Percentiles rank a stretch among this genome's conserved stretches.
phyloP scores from a whole-genome alignment of 805 yeast species.

The Nakazawaea holstii region DNA sequence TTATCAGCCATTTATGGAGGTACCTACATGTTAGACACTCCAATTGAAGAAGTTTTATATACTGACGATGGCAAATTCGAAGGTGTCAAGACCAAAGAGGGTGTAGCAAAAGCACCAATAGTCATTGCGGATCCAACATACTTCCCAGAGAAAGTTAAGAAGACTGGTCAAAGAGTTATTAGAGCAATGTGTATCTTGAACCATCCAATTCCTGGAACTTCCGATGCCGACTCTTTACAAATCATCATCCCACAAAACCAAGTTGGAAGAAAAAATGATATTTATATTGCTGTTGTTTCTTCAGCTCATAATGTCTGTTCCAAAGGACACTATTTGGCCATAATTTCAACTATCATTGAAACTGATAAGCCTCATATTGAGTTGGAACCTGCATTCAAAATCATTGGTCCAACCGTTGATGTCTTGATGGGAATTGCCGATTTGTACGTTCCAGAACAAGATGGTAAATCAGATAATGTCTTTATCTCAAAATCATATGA shows the following conservation, averaged over 20 bases:
- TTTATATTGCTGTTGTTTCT: constrained; percentile 87
- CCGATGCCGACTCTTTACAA: constrained; percentile 84
- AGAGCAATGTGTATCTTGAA: constrained; percentile 86
- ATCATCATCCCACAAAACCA: constrained; percentile 96
- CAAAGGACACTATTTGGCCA: constrained; percentile 85
- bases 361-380: constrained; percentile 90
- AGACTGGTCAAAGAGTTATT: constrained; percentile 70
- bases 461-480: constrained; percentile 75
- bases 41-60: constrained; percentile 83
- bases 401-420: constrained; percentile 75
- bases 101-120: constrained; percentile 84
- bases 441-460: constrained; percentile 77
- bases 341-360: constrained; percentile 90
- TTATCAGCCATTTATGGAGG: constrained; percentile 97
- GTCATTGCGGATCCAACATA: constrained; percentile 98
- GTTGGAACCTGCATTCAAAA: constrained; percentile 87
- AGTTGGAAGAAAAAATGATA: constrained; percentile 87
- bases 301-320: constrained; percentile 87
- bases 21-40: constrained; percentile 96
- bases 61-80: constrained; percentile 65
- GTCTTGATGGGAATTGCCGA: constrained; percentile 94
- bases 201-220: constrained; percentile 81
- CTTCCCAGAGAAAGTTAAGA: constrained; percentile 77
- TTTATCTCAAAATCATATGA: constrained; percentile 88
- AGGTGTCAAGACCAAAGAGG: constrained; percentile 90